These are phyloP conservation scores for Lanmaoa pseudosensibilis DNA, from an alignment of 768 basidiomycete species.

Conservation along the genomic window DNA sequence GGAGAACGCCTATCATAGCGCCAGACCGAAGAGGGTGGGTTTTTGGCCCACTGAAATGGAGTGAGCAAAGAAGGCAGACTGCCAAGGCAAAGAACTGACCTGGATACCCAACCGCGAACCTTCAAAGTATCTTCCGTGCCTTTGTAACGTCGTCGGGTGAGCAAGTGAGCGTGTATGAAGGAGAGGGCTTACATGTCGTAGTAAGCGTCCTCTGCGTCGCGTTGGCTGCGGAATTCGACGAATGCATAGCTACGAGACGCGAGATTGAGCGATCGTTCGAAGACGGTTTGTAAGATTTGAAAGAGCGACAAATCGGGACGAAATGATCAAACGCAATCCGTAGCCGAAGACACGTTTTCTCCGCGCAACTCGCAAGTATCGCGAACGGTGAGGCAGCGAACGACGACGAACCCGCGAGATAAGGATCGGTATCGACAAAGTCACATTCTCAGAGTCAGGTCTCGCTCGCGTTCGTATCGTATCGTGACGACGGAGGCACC, in stretches of 20 bases:
- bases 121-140: conserved; percentile 77
- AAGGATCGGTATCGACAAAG: conserved; percentile 31
- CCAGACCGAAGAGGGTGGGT: conserved; percentile 82
- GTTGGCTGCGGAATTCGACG: conserved; percentile 76
- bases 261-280: conserved; percentile 58
- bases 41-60: conserved; percentile 71
- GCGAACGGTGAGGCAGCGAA: conserved; percentile 21
- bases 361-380: conserved; percentile 28
- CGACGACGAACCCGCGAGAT: conserved; percentile 33
- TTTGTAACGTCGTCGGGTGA: conserved; percentile 29
- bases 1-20: conserved; percentile 64
- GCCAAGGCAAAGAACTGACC: conserved; percentile 35
- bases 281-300: conserved; percentile 36
- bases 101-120: conserved; percentile 75
- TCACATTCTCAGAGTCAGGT: conserved; percentile 20
- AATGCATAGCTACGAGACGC: conserved; percentile 77
- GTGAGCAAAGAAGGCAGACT: not conserved
- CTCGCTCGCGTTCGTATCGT: conserved; percentile 34
- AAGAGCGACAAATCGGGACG: conserved; percentile 35
- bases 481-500: conserved; percentile 23
- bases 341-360: conserved; percentile 31
- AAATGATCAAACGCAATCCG: conserved; percentile 28
- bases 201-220: conserved; percentile 82
- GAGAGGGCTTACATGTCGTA: conserved; percentile 66
- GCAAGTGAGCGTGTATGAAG: not conserved